These are phyloP conservation scores for Backusella sp. DNA, from an alignment of 192 early-diverging fungal genomes.

Conservation along the genomic window DNA sequence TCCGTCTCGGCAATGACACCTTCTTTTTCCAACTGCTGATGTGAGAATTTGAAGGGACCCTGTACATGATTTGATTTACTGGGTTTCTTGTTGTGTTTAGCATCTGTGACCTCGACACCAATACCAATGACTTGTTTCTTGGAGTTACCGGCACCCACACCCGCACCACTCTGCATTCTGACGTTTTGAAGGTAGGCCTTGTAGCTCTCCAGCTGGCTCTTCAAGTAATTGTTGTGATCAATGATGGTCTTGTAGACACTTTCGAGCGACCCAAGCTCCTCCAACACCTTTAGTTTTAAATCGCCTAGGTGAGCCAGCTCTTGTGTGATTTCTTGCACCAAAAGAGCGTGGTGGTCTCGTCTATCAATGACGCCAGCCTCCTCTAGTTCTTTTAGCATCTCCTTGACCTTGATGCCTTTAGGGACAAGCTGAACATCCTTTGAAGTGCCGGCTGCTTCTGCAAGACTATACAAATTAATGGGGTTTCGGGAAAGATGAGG, in stretches of 20 bases:
- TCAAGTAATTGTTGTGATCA: slow-evolving; percentile 92
- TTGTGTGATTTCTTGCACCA: slow-evolving; percentile 84
- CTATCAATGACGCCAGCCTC: slow-evolving; percentile 70
- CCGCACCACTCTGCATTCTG: slow-evolving; percentile 58
- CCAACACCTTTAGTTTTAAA: slow-evolving; percentile 79
- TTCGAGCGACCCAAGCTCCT: slow-evolving; percentile 76
- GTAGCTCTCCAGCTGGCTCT: slow-evolving; percentile 87
- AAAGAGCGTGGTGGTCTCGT: slow-evolving; percentile 70
- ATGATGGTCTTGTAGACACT: slow-evolving; percentile 89
- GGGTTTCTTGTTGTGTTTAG: slow-evolving; percentile 47
- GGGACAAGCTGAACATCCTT: slow-evolving; percentile 84
- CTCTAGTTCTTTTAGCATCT: slow-evolving; percentile 86
- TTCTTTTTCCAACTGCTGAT: slow-evolving; percentile 82
- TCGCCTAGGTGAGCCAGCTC: slow-evolving; percentile 90
- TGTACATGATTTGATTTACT: slow-evolving; percentile 36
- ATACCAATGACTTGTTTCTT: slow-evolving; percentile 52
- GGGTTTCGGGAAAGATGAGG: slow-evolving; percentile 58
- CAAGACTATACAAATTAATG: slow-evolving; percentile 66
- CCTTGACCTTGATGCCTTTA: slow-evolving; percentile 93
- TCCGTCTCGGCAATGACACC: slow-evolving; percentile 88
- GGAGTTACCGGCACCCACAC: not conserved
- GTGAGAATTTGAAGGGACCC: slow-evolving; percentile 79
- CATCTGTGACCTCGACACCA: slow-evolving; percentile 56
- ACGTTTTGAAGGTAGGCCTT: slow-evolving; percentile 95
- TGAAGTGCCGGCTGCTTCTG: slow-evolving; percentile 82